Conservation (phyloP, 805 yeast genomes). For the Cyberlindnera japonica region DNA sequence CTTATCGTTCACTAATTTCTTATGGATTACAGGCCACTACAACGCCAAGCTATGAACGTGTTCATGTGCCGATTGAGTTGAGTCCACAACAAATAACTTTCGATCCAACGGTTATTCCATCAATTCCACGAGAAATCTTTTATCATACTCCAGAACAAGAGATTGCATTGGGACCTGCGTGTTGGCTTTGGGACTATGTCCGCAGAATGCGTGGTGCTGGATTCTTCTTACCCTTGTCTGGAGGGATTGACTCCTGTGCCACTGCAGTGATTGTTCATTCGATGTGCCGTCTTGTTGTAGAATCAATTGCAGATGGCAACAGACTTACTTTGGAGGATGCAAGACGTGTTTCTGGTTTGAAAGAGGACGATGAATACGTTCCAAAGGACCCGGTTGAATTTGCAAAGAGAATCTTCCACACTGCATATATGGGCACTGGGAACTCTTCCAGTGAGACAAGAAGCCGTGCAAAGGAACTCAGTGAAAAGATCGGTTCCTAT, state of each 20-base stretch:
- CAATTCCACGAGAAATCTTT: constrained; percentile 45
- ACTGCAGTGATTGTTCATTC: constrained; percentile 92
- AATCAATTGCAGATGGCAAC: constrained; percentile 66
- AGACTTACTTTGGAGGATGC: constrained; percentile 75
- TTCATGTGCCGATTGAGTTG: constrained; percentile 61
- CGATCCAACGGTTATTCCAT: constrained; percentile 58
- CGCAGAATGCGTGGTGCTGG: constrained; percentile 91
- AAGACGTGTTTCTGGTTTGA: constrained; percentile 56
- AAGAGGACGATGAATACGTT: constrained; percentile 45
- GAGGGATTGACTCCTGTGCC: constrained; percentile 98
- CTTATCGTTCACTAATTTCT: constrained; percentile 72
- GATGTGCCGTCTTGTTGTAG: constrained; percentile 84
- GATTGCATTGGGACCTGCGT: constrained; percentile 97
- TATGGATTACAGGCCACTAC: constrained; percentile 35
- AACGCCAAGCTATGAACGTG: constrained; percentile 38
- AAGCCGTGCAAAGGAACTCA: constrained; percentile 70
- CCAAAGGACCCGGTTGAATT: constrained; percentile 77
- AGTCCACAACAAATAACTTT: constrained; percentile 59
- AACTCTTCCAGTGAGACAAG: constrained; percentile 91
- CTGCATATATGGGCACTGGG: constrained; percentile 93
- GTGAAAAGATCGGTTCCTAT: constrained; percentile 75
- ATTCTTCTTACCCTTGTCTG: constrained; percentile 87
- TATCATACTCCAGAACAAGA: constrained; percentile 91
- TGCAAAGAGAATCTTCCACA: constrained; percentile 73
- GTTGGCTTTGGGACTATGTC: constrained; percentile 98